Evolutionary conservation across 1,284 basidiomycete genomes (phyloP), one percentile per base, ranked within the genome.

Genomic region (Rhodotorula sp.): DNA sequence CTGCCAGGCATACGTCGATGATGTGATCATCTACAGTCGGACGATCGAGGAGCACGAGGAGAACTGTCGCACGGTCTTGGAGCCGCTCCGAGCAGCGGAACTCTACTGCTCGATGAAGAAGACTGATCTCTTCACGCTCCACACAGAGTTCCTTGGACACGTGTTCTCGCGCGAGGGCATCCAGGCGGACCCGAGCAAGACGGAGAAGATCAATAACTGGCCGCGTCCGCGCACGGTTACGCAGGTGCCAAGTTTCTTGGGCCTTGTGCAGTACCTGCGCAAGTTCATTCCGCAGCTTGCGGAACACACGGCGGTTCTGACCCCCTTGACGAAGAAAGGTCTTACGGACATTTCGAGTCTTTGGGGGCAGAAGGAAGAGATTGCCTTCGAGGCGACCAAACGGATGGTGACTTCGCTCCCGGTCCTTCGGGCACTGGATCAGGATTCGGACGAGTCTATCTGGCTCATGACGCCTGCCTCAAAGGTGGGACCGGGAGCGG

Each of bases 11-110:
- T 84, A 84, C 68, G 69, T 84, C 0, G 82, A 85, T 68, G 79
- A 84, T 65, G 84, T 84, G 60, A 76, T 84, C 45, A 83, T 84
- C 60, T 85, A 80, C 80, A 83, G 82, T 0, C 4, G 81, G 0
- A 72, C 74, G 1, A 24, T 81, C 0, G 79, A 80, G 24, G 81
- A 84, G 64, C 83, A 85, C 66, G 59, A 62, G n/a, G 24, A 1
- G 56, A 65, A 65, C 56, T 65, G 64, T 44, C 56, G 64, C 1
- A 22, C 42, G 4, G 66, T 83, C 17, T 66, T 82, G 6, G 42
- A 74, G 0, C 80, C 80, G 0, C 69, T 82, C 0, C 46, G 69
- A 0, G 51, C 29, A 0, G 77, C 76, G 0, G 49, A 60, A 7
- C 72, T 80, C 8, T 82, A 76, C 62, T 78, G 76, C 57, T 79